These are phyloP conservation scores for Fistulinella cinereoalba DNA, from an alignment of 1,284 basidiomycete species.

Conservation along the genomic window DNA sequence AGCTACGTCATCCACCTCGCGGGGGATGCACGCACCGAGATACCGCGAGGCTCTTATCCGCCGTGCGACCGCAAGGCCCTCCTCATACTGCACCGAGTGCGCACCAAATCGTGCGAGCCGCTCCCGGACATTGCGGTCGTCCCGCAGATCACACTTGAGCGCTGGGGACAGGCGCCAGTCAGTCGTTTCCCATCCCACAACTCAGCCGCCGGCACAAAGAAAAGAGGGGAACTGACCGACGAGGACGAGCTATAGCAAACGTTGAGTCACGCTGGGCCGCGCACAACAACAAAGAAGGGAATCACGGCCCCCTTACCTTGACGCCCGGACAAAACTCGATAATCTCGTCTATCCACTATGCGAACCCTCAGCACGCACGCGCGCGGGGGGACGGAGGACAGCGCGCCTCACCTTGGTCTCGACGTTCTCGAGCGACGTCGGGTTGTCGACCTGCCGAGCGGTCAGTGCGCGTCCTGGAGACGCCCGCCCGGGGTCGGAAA, in stretches of 20 bases:
- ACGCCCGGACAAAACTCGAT: conserved; percentile 90
- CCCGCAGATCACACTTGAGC: conserved; percentile 91
- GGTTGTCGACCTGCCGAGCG: conserved; percentile 89
- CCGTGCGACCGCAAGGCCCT: conserved; percentile 83
- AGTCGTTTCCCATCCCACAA: too few species aligned
- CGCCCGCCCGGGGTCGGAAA: too few species aligned
- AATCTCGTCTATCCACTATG: conserved; percentile 85
- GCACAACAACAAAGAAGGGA: conserved; percentile 1
- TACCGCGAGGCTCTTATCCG: conserved; percentile 91
- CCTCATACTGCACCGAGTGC: conserved; percentile 83
- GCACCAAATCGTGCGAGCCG: conserved; percentile 65
- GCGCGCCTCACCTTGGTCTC: conserved; percentile 88
- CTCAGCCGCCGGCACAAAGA: too few species aligned
- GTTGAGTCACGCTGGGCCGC: conserved; percentile 13
- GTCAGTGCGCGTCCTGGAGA: too few species aligned
- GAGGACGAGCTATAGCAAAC: conserved; percentile 63
- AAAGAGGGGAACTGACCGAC: too few species aligned
- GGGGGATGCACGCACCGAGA: conserved; percentile 62
- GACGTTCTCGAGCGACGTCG: conserved; percentile 87
- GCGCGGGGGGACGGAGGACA: conserved; percentile 1
- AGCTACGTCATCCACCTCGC: too few species aligned
- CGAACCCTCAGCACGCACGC: neutral
- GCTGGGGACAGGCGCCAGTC: too few species aligned
- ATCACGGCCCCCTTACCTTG: conserved; percentile 57
- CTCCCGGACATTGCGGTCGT: conserved; percentile 67